These are phyloP conservation scores for Suillus alpinus DNA, from an alignment of 768 basidiomycete genomes.

Conservation along the genomic window DNA sequence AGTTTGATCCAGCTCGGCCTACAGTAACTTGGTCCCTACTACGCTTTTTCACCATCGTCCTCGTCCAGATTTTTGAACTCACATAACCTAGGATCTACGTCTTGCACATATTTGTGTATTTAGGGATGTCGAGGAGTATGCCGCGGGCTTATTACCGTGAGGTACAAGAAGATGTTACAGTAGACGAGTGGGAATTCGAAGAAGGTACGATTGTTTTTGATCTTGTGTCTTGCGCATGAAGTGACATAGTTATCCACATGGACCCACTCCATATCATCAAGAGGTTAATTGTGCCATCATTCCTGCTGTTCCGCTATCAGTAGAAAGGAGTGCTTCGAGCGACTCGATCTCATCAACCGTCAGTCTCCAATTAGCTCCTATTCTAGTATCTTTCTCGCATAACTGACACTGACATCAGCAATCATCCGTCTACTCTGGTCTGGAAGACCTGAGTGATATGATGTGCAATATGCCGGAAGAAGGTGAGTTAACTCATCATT, in stretches of 20 bases:
- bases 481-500: background rate
- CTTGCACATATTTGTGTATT: background rate
- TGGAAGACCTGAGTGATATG: constrained; percentile 11
- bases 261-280: background rate
- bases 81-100: background rate
- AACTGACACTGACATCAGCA: constrained; percentile 2
- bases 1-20: background rate
- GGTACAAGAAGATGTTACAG: background rate
- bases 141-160: background rate
- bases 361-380: background rate
- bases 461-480: constrained; percentile 9
- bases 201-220: background rate
- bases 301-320: background rate
- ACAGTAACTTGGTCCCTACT: background rate
- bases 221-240: background rate
- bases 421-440: constrained; percentile 11
- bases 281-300: background rate
- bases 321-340: constrained; percentile 3
- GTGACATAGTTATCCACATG: background rate
- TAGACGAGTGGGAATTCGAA: background rate
- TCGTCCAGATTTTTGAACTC: background rate
- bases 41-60: background rate
- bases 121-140: background rate
- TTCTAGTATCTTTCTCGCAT: background rate
- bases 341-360: constrained; percentile 8